Evolutionary conservation across 2,329 filamentous ascomycete species (phyloP).

Genomic region (Leptographium radiaticola): DNA sequence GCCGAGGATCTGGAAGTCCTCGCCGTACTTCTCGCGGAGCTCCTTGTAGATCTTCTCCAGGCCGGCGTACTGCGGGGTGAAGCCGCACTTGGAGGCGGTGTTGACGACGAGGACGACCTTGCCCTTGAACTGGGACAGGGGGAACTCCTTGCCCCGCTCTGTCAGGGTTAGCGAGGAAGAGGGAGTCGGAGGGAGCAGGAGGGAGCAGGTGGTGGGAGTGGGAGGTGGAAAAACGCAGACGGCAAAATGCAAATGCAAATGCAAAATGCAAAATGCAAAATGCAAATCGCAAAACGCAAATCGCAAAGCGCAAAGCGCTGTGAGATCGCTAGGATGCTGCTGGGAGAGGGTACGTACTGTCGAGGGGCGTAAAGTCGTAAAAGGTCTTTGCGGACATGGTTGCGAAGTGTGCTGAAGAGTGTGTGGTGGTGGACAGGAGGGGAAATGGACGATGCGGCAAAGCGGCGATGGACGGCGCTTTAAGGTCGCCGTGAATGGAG

Average conservation of each 20-base stretch:
- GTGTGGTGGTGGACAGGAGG: too few relatives aligned
- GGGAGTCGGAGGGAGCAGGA: neutral
- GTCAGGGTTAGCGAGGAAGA: neutral
- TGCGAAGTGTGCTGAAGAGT: neutral
- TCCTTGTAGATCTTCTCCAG: constrained; percentile 84
- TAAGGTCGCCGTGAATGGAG: too few relatives aligned
- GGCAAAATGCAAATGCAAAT: too few relatives aligned
- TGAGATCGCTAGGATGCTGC: neutral
- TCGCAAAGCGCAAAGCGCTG: neutral
- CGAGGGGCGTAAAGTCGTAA: constrained; percentile 73
- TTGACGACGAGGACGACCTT: constrained; percentile 96
- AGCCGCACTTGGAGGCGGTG: constrained; percentile 97
- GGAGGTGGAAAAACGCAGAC: too few relatives aligned
- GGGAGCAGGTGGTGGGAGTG: neutral
- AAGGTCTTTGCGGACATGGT: constrained; percentile 54
- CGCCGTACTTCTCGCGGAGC: constrained; percentile 54
- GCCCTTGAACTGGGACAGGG: constrained; percentile 61
- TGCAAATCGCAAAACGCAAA: too few relatives aligned
- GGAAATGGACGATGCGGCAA: too few relatives aligned
- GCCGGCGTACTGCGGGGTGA: constrained; percentile 87
- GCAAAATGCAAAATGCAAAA: too few relatives aligned
- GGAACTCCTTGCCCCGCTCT: constrained; percentile 63
- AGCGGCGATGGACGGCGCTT: too few relatives aligned
- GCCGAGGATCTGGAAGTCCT: constrained; percentile 77
- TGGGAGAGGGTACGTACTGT: constrained; percentile 48